Evolutionary conservation across 2,329 filamentous ascomycete genomes (phyloP).

Genomic region (Hypoxylon sp.): DNA sequence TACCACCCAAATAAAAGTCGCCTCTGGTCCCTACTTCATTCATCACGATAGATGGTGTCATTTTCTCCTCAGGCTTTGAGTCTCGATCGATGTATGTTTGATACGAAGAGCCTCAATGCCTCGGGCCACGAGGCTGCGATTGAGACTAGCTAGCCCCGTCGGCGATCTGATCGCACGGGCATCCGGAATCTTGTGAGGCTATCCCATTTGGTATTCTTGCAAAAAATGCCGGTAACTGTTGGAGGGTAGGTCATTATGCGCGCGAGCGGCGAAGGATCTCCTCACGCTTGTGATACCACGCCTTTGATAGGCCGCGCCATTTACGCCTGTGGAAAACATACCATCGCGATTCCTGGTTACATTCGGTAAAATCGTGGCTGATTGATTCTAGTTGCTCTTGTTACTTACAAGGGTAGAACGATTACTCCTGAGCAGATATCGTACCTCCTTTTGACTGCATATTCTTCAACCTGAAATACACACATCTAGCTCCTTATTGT

Average conservation of each 20-base stretch:
- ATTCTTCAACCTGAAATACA: constrained; percentile 20
- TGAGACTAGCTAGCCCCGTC: constrained; percentile 17
- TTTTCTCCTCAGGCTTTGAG: constrained; percentile 26
- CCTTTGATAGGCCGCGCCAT: constrained; percentile 34
- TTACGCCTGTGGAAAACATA: constrained; percentile 38
- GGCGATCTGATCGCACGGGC: constrained; percentile 20
- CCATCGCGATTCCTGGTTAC: constrained; percentile 31
- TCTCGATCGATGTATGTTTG: constrained; percentile 16
- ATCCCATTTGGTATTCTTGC: constrained; percentile 23
- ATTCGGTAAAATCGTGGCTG: constrained; percentile 38
- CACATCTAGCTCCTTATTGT: constrained; percentile 33
- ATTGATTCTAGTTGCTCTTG: constrained; percentile 23
- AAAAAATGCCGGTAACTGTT: constrained; percentile 28
- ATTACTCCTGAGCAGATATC: constrained; percentile 26
- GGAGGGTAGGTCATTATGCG: constrained; percentile 36
- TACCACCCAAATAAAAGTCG: constrained; percentile 39
- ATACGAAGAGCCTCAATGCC: constrained; percentile 38
- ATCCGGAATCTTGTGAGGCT: constrained; percentile 17
- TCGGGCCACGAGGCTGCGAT: constrained; percentile 28
- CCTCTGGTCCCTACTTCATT: constrained; percentile 37
- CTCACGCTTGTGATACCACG: constrained; percentile 35
- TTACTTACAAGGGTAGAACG: constrained; percentile 14
- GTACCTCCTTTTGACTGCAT: constrained; percentile 33
- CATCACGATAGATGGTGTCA: constrained; percentile 37
- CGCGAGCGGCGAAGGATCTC: constrained; percentile 40